Percentiles rank a stretch among this genome's conserved stretches.
phyloP scores from a whole-genome alignment of 2,329 filamentous ascomycete genomes.

The Neoarthrinium moseri region DNA sequence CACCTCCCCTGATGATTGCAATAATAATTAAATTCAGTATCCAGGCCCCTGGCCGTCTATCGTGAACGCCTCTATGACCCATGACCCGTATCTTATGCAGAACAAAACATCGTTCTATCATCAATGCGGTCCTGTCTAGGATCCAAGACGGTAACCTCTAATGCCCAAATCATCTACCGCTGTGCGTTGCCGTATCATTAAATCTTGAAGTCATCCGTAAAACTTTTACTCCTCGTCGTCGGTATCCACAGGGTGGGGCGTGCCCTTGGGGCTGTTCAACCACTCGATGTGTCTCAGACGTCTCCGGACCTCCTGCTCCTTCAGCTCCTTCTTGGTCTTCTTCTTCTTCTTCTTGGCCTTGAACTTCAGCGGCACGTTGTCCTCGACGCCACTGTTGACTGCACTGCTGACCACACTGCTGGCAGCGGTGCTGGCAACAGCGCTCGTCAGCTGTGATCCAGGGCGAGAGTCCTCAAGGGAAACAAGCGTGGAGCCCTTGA shows the following conservation, averaged over 20 bases:
- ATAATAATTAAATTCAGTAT: too few relatives aligned
- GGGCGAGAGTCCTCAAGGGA: constrained; percentile 80
- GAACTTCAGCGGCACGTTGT: constrained; percentile 82
- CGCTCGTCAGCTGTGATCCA: constrained; percentile 54
- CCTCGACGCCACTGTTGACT: constrained; percentile 81
- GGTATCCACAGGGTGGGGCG: constrained; percentile 72
- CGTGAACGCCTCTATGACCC: constrained; percentile 8
- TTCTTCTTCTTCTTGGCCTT: constrained; percentile 93
- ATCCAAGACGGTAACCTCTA: constrained; percentile 3
- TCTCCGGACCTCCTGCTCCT: constrained; percentile 86
- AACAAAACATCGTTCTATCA: constrained; percentile 1
- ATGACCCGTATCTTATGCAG: background rate
- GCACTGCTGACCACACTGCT: constrained; percentile 59
- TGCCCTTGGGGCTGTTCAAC: constrained; percentile 84
- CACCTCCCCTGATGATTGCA: background rate
- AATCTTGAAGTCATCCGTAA: background rate
- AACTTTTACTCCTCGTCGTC: constrained; percentile 63
- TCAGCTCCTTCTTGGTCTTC: constrained; percentile 93
- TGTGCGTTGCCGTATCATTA: background rate
- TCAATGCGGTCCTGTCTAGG: constrained; percentile 5
- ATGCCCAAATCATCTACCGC: background rate
- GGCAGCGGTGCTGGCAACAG: constrained; percentile 53
- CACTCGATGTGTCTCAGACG: constrained; percentile 82
- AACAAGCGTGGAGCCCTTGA: constrained; percentile 75
- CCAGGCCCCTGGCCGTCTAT: too few relatives aligned